Percentiles rank a stretch among this genome's conserved stretches.
Evolutionary conservation across 768 basidiomycete species (phyloP).

Genomic region (Leccinum broughii): DNA sequence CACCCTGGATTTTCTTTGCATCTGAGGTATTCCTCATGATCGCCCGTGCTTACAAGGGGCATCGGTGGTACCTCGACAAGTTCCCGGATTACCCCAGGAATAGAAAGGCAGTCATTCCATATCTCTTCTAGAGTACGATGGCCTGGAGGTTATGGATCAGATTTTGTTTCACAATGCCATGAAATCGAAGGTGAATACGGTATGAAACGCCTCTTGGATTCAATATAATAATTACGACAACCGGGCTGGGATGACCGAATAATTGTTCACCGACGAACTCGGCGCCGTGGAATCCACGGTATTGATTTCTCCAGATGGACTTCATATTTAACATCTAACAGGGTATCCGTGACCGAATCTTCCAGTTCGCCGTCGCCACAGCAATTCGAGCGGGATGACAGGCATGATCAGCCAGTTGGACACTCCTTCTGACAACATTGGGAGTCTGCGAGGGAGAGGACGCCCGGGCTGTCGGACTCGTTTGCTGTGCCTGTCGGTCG

Average conservation of each 20-base stretch:
- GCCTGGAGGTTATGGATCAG: background rate
- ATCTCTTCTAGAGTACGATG: slow-evolving; percentile 48
- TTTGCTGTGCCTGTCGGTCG: background rate
- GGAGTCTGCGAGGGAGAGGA: too few relatives aligned
- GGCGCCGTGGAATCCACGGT: background rate
- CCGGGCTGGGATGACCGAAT: background rate
- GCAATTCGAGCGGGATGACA: background rate
- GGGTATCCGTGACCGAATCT: background rate
- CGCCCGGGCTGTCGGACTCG: background rate
- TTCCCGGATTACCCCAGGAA: slow-evolving; percentile 84
- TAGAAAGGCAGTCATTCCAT: slow-evolving; percentile 79
- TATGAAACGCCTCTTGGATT: background rate
- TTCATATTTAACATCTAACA: background rate
- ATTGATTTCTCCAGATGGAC: background rate
- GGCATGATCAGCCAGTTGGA: background rate
- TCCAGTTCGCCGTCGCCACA: background rate
- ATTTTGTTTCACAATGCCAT: background rate
- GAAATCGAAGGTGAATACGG: background rate
- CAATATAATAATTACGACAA: background rate
- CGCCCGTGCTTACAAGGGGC: slow-evolving; percentile 78
- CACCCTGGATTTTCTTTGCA: slow-evolving; percentile 80
- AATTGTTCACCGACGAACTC: background rate
- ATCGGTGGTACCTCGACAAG: slow-evolving; percentile 78
- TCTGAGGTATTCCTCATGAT: slow-evolving; percentile 77
- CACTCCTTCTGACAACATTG: background rate